Conservation (phyloP, 164 flowering plant genomes). For the Macadamia integrifolia region DNA sequence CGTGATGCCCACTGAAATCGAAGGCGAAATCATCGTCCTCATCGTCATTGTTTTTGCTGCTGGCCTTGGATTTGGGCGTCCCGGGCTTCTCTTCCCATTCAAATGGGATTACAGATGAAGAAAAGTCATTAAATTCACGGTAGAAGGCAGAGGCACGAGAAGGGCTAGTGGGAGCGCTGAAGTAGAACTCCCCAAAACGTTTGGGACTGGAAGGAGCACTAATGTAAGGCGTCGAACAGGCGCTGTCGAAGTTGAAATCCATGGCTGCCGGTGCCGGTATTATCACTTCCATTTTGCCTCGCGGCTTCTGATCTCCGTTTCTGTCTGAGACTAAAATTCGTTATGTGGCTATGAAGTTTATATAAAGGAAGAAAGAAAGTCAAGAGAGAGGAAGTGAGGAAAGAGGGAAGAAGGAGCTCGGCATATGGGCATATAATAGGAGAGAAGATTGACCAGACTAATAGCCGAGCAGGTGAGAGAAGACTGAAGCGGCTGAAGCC, state of each 20-base stretch:
- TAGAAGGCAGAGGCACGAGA: conserved; percentile 18
- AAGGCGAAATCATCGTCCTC: conserved; percentile 53
- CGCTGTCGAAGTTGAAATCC: conserved; percentile 27
- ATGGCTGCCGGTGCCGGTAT: conserved; percentile 12
- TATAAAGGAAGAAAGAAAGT: too few relatives aligned
- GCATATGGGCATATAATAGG: too few relatives aligned
- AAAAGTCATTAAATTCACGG: conserved; percentile 14
- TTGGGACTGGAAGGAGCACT: conserved; percentile 37
- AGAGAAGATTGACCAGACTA: too few relatives aligned
- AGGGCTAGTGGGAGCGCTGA: conserved; percentile 44
- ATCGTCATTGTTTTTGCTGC: conserved; percentile 1
- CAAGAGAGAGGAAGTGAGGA: too few relatives aligned
- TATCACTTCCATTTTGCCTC: conserved; percentile 25
- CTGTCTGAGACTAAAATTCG: too few relatives aligned
- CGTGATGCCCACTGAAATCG: conserved; percentile 38
- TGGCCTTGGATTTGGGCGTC: conserved; percentile 25
- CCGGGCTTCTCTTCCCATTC: conserved; percentile 51
- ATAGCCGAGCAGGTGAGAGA: too few relatives aligned
- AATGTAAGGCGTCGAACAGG: conserved; percentile 25
- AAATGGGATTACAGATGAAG: conserved; percentile 27
- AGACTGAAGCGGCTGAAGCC: too few relatives aligned
- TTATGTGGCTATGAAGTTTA: too few relatives aligned
- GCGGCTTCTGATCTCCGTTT: neutral
- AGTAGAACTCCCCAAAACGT: conserved; percentile 23
- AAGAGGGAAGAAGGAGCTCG: too few relatives aligned